A percentile compares a stretch with the other conserved stretches of the same genome.
Conservation (phyloP, 331 rosid genomes). For the Malus hybrid region DNA sequence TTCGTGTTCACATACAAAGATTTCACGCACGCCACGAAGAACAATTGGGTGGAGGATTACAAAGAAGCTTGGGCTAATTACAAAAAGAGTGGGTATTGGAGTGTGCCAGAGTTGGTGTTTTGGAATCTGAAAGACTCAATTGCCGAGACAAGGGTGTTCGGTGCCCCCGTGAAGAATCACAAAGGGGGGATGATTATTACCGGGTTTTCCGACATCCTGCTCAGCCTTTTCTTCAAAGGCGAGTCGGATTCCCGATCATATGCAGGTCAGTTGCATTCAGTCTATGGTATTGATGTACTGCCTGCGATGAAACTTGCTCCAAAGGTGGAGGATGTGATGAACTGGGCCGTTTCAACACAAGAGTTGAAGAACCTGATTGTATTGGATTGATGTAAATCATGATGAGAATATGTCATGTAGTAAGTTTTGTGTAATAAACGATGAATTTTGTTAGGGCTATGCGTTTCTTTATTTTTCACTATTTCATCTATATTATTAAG, state of each 20-base stretch:
- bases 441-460: neutral
- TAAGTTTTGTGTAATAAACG: neutral
- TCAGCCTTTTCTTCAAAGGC: neutral
- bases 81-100: neutral
- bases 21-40: neutral
- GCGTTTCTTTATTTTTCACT: no score
- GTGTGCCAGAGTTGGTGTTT: neutral
- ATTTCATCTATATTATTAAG: no score
- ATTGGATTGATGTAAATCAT: neutral
- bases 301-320: neutral
- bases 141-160: neutral
- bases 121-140: neutral
- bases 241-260: neutral
- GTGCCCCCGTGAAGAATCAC: neutral
- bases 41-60: neutral
- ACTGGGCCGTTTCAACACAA: neutral
- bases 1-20: neutral
- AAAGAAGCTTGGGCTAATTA: neutral
- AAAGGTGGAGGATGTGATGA: neutral
- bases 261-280: neutral
- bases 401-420: neutral
- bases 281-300: neutral
- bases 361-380: neutral
- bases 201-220: neutral
- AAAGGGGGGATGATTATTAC: neutral